Base-by-base conservation (phyloP, 2,329 filamentous ascomycete genomes). In the Monosporascus sp. region DNA sequence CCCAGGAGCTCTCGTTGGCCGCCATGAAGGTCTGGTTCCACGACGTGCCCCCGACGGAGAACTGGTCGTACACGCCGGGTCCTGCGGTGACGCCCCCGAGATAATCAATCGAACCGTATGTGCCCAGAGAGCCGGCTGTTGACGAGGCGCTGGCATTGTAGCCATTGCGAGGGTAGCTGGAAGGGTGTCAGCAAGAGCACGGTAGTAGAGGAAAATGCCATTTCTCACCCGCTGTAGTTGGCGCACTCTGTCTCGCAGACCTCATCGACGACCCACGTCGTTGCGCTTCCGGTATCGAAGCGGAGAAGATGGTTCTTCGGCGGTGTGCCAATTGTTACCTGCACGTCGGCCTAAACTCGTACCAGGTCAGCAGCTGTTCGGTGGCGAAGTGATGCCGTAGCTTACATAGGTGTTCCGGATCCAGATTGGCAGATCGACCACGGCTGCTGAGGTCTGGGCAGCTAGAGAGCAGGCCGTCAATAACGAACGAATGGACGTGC, bases 251-350 rank as follows among this genome's bases (percentile, higher is more conserved):
- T 52, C 5, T 63, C 61, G 56, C 64, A 71, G 14, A 54, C 26
- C 2, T 22, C 48, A 31, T 68, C 66, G 37, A 68, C 52, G 5
- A 70, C 61, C 69, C 71, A 73, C 1, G 69, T 51, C 0, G 70
- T 66, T 2, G 69, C 52, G 50, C 67, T 71, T 22, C 71, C 70
- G 0, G 69, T 72, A 55, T 72, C 69, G 52, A 71, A 71, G 11
- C 61, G 53, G 5, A 73, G 61, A 1, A 58, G 56, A 52, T 66
- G 63, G 0, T 52, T 56, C 47, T 64, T 57, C 9, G 58, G 38
- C 0, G 70, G 71, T 3, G 65, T 68, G 40, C 70, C 70, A 11
- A 67, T 46, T 34, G 57, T 47, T 41, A 52, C 49, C 11, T 57
- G 52, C n/a, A 58, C 56, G 20, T 51, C 20, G 16, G 54, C 44